These are phyloP conservation scores for Amanita polypyramis DNA, from an alignment of 768 basidiomycete genomes.

Conservation along the genomic window DNA sequence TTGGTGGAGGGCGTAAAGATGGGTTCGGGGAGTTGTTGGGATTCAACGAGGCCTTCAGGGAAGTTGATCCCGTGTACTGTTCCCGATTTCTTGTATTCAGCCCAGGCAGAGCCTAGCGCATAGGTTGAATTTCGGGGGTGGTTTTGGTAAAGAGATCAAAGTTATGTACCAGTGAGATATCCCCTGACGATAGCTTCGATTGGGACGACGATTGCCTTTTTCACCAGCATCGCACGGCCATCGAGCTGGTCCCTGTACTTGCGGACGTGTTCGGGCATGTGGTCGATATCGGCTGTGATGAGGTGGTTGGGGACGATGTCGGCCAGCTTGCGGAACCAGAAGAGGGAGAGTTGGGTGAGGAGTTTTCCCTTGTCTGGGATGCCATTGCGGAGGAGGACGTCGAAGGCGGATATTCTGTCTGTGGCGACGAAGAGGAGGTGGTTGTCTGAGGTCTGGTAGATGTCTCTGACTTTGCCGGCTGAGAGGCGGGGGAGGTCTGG, in stretches of 20 bases:
- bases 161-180: conserved; percentile 75
- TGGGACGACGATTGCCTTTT: conserved; percentile 79
- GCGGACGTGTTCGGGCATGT: conserved; percentile 75
- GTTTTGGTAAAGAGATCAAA: background rate
- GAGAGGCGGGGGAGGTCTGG: conserved; percentile 63
- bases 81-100: conserved; percentile 79
- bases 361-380: conserved; percentile 91
- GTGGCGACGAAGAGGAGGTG: conserved; percentile 88
- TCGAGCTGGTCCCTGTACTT: conserved; percentile 69
- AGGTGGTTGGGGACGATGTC: conserved; percentile 86
- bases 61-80: conserved; percentile 84
- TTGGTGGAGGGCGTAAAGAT: conserved; percentile 97
- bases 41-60: conserved; percentile 73
- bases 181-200: conserved; percentile 95
- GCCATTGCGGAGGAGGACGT: conserved; percentile 89
- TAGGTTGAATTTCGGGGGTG: too few relatives aligned
- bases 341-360: conserved; percentile 82
- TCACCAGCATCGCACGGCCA: conserved; percentile 86
- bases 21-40: conserved; percentile 69
- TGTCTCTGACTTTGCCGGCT: conserved; percentile 92
- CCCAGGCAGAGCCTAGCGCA: conserved; percentile 82
- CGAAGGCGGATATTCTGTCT: conserved; percentile 94
- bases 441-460: conserved; percentile 68
- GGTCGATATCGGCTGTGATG: conserved; percentile 61
- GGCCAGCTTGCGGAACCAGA: conserved; percentile 86